Conservation (phyloP, 345 rosid species). For the Pugionium dolabratum region DNA sequence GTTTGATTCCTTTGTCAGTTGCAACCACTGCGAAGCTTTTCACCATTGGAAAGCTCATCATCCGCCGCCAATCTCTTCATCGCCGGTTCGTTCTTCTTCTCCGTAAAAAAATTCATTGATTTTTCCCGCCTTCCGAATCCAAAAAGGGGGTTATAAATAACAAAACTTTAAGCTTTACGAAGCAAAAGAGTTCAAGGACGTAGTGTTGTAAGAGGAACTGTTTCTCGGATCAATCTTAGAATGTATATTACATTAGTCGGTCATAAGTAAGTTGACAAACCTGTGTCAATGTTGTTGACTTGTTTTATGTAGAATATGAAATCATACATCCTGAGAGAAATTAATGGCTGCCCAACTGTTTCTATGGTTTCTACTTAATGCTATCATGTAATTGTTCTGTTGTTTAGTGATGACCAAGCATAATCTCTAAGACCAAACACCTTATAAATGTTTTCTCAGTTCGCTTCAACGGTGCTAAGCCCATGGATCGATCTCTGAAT, state of each 20-base stretch:
- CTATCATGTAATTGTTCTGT: neutral
- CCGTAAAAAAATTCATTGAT: neutral
- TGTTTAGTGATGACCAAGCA: too few relatives aligned
- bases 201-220: neutral
- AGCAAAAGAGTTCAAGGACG: neutral
- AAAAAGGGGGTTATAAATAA: neutral
- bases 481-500: constrained; percentile 51
- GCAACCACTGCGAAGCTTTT: neutral
- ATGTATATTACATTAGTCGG: neutral
- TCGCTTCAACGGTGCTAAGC: neutral
- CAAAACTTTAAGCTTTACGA: neutral
- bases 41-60: neutral
- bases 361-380: neutral
- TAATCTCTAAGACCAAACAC: neutral
- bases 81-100: neutral
- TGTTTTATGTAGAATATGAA: neutral
- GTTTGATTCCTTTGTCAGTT: too few relatives aligned
- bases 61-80: neutral
- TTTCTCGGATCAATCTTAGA: neutral
- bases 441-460: constrained; percentile 1
- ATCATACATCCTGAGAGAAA: neutral
- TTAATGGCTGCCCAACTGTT: neutral
- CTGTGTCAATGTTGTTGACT: neutral
- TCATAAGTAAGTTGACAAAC: neutral
- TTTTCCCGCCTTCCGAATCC: too few relatives aligned